Conservation (phyloP, 2,329 filamentous ascomycete genomes). For the Fusarium sulawesiense region DNA sequence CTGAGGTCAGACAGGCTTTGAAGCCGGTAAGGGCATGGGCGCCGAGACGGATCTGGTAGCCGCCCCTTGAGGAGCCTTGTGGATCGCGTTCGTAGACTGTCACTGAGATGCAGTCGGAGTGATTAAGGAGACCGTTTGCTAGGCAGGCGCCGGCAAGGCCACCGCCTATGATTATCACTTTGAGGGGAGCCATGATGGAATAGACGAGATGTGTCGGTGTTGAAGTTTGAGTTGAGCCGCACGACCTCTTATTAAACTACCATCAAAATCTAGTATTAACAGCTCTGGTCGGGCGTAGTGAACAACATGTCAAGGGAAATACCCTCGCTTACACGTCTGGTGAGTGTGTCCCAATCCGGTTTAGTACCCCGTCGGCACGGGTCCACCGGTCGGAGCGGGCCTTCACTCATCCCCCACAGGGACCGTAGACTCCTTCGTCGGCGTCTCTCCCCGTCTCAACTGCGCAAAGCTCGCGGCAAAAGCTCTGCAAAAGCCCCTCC, state of each 20-base stretch:
- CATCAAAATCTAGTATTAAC: too few relatives aligned
- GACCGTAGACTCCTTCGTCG: neutral
- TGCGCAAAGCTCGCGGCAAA: neutral
- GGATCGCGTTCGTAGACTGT: neutral
- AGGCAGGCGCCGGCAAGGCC: neutral
- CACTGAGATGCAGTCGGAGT: neutral
- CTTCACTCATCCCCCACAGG: neutral
- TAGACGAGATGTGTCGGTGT: neutral
- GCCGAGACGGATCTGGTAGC: neutral
- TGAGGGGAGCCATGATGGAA: neutral
- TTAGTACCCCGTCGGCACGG: neutral
- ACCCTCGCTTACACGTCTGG: fast-evolving
- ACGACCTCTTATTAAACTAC: neutral
- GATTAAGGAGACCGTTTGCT: neutral
- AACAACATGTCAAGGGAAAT: fast-evolving
- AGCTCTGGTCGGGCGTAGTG: fast-evolving
- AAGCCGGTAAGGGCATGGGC: fast-evolving
- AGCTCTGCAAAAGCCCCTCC: neutral
- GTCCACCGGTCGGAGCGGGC: neutral
- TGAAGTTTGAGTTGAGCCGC: neutral
- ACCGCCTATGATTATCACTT: neutral
- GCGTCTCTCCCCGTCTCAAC: neutral
- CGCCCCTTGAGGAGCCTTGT: neutral
- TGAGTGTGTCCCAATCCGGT: fast-evolving
- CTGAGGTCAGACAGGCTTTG: neutral